Conservation (phyloP, 768 basidiomycete genomes). For the Asterophora lycoperdoides region DNA sequence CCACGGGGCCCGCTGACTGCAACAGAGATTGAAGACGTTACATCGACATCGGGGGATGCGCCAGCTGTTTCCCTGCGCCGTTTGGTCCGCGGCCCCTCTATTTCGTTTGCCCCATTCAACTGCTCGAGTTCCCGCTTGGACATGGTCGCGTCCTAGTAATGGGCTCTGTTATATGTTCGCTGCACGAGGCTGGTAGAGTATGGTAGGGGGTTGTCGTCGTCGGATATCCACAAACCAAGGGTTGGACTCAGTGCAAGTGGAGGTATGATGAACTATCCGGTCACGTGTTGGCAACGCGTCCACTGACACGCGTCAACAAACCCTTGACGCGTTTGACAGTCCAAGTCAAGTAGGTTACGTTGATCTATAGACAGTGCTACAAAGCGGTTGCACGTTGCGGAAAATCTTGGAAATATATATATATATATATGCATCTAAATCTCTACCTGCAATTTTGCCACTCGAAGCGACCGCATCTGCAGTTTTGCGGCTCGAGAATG, state of each 20-base stretch:
- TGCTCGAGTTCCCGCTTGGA: slow-evolving; percentile 39
- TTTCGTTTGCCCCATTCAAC: slow-evolving; percentile 29
- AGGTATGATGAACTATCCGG: slow-evolving; percentile 11
- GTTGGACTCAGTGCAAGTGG: too few relatives aligned
- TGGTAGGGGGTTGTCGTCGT: slow-evolving; percentile 3
- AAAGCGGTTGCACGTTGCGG: too few relatives aligned
- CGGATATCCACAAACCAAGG: too few relatives aligned
- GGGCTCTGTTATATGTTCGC: slow-evolving; percentile 5
- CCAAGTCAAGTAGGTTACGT: not conserved
- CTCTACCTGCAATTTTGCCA: slow-evolving; percentile 36
- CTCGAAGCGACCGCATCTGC: slow-evolving; percentile 43
- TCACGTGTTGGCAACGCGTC: slow-evolving; percentile 20
- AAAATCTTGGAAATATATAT: too few relatives aligned
- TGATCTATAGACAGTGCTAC: too few relatives aligned
- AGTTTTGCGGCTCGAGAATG: slow-evolving; percentile 57
- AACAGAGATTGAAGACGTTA: slow-evolving; percentile 31
- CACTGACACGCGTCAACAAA: slow-evolving; percentile 9
- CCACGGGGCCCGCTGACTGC: slow-evolving; percentile 17
- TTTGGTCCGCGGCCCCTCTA: slow-evolving; percentile 40
- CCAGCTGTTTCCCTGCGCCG: slow-evolving; percentile 37
- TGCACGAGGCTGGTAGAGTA: slow-evolving; percentile 4
- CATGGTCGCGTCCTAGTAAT: slow-evolving; percentile 22
- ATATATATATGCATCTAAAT: not conserved
- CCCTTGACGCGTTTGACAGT: not conserved
- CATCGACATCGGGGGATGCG: slow-evolving; percentile 38